Percentiles rank a stretch among this genome's conserved stretches.
Evolutionary conservation across 2,329 filamentous ascomycete species (phyloP).

Genomic region (Xylaria sp.): DNA sequence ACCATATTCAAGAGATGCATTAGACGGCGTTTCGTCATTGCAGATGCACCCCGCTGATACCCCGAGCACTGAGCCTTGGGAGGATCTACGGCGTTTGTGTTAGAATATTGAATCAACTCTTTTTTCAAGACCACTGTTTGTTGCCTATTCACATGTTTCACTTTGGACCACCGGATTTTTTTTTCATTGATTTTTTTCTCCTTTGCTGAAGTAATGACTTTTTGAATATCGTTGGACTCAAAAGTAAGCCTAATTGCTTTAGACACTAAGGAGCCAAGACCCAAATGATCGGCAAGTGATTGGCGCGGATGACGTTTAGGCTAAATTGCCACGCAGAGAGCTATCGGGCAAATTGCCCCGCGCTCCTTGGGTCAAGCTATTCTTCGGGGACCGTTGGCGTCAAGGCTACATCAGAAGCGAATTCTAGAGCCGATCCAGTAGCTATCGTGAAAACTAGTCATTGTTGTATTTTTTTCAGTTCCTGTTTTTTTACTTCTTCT

Average conservation of each 20-base stretch:
- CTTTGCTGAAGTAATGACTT: neutral
- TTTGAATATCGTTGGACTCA: neutral
- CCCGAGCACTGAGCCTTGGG: slow-evolving; percentile 2
- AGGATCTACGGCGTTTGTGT: neutral
- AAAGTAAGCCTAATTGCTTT: slow-evolving; percentile 1
- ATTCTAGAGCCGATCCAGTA: slow-evolving; percentile 12
- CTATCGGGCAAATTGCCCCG: slow-evolving; percentile 33
- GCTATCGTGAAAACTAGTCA: slow-evolving; percentile 24
- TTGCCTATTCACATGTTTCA: neutral
- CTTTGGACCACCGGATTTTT: too few relatives aligned
- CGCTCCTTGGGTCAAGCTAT: slow-evolving; percentile 23
- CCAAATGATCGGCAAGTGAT: slow-evolving; percentile 17
- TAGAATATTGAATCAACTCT: slow-evolving; percentile 12
- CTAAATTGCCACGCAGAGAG: slow-evolving; percentile 31
- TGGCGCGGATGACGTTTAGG: slow-evolving; percentile 33
- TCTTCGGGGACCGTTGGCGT: slow-evolving; percentile 22
- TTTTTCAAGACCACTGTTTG: neutral
- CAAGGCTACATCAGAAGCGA: slow-evolving; percentile 11
- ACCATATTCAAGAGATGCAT: slow-evolving; percentile 41
- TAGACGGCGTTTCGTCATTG: slow-evolving; percentile 34
- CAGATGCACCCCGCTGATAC: slow-evolving; percentile 22
- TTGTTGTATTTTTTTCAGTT: neutral
- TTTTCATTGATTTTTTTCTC: neutral
- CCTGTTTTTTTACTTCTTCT: neutral
- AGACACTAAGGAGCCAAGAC: neutral